A percentile compares a stretch with the other conserved stretches of the same genome.
Conservation (phyloP, 73 alveolate species). For the Urostyla sp. region DNA sequence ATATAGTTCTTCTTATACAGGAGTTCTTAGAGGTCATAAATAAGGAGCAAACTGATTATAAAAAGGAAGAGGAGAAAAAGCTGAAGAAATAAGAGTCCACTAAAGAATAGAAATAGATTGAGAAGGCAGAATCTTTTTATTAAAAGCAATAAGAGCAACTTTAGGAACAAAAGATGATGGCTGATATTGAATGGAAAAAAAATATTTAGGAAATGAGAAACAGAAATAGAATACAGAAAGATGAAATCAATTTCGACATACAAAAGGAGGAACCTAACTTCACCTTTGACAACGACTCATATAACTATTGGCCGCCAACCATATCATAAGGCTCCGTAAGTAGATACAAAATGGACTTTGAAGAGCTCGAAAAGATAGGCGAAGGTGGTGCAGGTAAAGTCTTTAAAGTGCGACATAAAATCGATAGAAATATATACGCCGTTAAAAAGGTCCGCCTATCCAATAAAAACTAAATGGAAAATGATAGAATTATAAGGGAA, state of each 20-base stretch:
- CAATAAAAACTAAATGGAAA: constrained; percentile 58
- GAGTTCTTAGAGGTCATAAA: constrained; percentile 40
- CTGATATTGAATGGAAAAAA: neutral
- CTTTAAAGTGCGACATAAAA: constrained; percentile 59
- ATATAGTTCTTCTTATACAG: constrained; percentile 14
- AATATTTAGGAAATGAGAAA: constrained; percentile 21
- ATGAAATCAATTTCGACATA: constrained; percentile 6
- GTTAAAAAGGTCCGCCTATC: constrained; percentile 66
- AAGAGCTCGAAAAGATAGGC: constrained; percentile 68
- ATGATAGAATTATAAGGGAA: constrained; percentile 75
- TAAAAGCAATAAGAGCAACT: neutral
- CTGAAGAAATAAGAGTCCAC: neutral
- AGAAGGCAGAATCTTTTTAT: neutral
- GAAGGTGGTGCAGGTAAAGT: constrained; percentile 82
- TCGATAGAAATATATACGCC: constrained; percentile 69
- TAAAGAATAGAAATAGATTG: neutral
- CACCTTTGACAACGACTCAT: constrained; percentile 6
- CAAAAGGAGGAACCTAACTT: neutral
- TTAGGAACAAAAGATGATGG: neutral
- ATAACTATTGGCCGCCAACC: neutral
- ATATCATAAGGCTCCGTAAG: neutral
- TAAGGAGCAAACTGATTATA: constrained; percentile 5
- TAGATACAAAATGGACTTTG: constrained; percentile 70
- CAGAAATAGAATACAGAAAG: constrained; percentile 7
- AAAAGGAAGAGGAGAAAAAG: neutral